Evolutionary conservation across 1,139 yeast species (phyloP), one percentile per base, ranked within the genome.

Genomic region (Saccharomyces pastorianus): DNA sequence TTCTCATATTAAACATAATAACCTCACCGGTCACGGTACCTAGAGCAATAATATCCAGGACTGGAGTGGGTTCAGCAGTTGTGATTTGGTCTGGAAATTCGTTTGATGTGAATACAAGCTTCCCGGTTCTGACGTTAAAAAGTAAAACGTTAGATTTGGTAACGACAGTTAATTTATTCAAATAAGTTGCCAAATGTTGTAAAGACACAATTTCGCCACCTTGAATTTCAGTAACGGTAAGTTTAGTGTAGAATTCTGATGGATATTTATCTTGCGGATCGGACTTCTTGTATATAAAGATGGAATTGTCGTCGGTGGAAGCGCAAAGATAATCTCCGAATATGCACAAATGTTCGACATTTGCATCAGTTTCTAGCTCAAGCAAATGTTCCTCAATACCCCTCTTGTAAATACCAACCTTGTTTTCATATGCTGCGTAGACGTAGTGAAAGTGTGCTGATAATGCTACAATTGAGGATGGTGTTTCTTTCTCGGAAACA

Each of bases 171-270:
- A 95, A 73, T 67, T 95, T 95, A 75, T 95, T 95, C 66, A 95
- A 73, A 67, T 93, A 91, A 0, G 99, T 93, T 44, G 98, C 90
- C 51, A 95, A 86, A 70, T 95, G 99, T 9, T 82, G 65, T 28
- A 90, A 62, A 38, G 84, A 84, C 11, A 85, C 84, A 31, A 93
- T 78, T 2, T 76, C 77, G 31, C 68, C 67, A 38, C 96, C 96
- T 60, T 84, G 84, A 14, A 84, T 71, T 31, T 75, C 70, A 2
- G 84, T 76, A 51, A 88, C 72, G 51, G 74, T 70, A 53, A 89
- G 71, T 13, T 83, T 76, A 4, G 96, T 83, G 69, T 90, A 86
- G 55, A 80, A 78, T 61, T 83, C 85, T 20, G 83, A 77, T 20
- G 89, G 79, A 59, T 74, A 75, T 63, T 83, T 84, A 46, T 64